Base-by-base conservation (phyloP, 73 alveolate species). In the Stentor coeruleus region DNA sequence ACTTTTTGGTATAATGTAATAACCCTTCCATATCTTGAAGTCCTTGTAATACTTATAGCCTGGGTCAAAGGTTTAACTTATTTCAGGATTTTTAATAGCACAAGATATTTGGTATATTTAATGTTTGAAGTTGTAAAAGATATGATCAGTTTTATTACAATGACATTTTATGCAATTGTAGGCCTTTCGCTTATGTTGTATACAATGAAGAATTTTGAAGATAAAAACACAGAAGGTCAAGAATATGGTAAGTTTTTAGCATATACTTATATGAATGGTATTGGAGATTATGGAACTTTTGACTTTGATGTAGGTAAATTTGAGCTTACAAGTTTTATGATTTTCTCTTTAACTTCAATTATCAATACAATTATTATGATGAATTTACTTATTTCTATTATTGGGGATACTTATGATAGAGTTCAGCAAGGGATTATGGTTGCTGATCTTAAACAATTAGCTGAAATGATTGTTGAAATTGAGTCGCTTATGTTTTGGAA, bases 391-490 rank as follows among this genome's bases (percentile, higher is more conserved):
- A 66, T 66, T 66, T 20, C 79, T 33, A 66, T 66, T 2, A 66
- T 66, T 20, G 79, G 79, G 33, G 79, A 66, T 2, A 66, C 79
- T 2, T 66, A 66, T 40, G 79, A 66, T 33, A 66, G 39, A 66
- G 79, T 66, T 26, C 79, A 66, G 39, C 20, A 20, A 14, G n/a
- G 26, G 49, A 14, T 20, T 66, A 14, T 26, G 33, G 39, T 66
- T 2, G 79, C 79, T 28, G 37, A 66, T 33, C n/a, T 20, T 20
- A 20, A 33, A 20, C 49, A 66, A 33, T 28, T 66, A 11, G 39
- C 79, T 1, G 42, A 66, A 20, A 31, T 66, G 0, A 66, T 66
- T 33, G 20, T 66, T 1, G 79, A 66, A 66, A 20, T 20, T 40
- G 79, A 66, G 79, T 66, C 36, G 14, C 37, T 66, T 1, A 1